These are phyloP conservation scores for Aspergillus fructus DNA, from an alignment of 2,329 filamentous ascomycete species.

Conservation along the genomic window DNA sequence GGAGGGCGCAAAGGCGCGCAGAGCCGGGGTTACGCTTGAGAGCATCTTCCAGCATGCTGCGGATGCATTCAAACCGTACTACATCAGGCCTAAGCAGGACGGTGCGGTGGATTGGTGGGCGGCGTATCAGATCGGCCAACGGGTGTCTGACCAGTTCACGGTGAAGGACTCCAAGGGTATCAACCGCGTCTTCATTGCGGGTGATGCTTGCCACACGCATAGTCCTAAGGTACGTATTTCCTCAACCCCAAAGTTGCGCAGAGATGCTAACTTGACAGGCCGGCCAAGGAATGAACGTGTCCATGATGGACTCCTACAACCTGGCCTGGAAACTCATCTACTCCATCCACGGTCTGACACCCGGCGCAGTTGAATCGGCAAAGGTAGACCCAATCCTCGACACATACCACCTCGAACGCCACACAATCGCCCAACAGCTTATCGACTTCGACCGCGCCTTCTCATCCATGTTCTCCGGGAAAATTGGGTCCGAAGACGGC, in stretches of 20 bases:
- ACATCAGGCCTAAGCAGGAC: conserved; percentile 57
- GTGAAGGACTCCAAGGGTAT: conserved; percentile 67
- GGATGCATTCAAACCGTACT: conserved; percentile 65
- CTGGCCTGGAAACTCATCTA: conserved; percentile 43
- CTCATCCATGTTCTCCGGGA: conserved; percentile 42
- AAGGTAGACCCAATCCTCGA: conserved; percentile 30
- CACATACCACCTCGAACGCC: conserved; percentile 39
- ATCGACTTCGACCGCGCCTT: conserved; percentile 42
- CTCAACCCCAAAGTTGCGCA: neutral
- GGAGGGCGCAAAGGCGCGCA: conserved; percentile 61
- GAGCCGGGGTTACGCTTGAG: conserved; percentile 62
- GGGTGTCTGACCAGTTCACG: conserved; percentile 47
- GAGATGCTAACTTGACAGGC: conserved; percentile 43
- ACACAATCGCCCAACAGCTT: conserved; percentile 37
- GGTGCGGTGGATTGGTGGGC: conserved; percentile 72
- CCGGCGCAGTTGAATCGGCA: conserved; percentile 12
- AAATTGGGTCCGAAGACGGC: conserved; percentile 28
- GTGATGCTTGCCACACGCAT: conserved; percentile 78
- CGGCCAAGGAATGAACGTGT: conserved; percentile 78
- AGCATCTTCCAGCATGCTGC: conserved; percentile 66
- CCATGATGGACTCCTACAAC: conserved; percentile 60
- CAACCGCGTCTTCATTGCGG: conserved; percentile 70
- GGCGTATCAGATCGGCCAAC: conserved; percentile 74
- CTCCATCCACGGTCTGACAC: conserved; percentile 36
- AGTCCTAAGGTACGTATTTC: conserved; percentile 59